These are phyloP conservation scores for Dictyostelium capitatum DNA, from an alignment of 78 protist genomes.

Conservation along the genomic window DNA sequence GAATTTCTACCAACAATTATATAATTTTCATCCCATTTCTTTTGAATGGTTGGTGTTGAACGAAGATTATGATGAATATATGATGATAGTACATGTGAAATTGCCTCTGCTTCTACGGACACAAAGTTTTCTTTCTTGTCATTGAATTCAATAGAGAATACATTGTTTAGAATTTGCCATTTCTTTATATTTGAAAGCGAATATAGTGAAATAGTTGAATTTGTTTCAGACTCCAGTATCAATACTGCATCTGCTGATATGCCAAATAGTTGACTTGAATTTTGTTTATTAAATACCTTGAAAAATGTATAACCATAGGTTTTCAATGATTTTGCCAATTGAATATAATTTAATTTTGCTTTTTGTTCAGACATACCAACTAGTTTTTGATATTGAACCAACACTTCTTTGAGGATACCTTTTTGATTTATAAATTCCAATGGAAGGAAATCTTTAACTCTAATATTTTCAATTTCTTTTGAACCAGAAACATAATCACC, in stretches of 20 bases:
- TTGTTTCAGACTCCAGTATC: slow-evolving; percentile 40
- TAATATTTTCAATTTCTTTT: slow-evolving; percentile 27
- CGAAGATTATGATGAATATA: slow-evolving; percentile 68
- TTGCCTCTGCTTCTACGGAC: slow-evolving; percentile 60
- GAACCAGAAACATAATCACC: slow-evolving; percentile 71
- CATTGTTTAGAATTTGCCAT: slow-evolving; percentile 66
- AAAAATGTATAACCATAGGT: slow-evolving; percentile 81
- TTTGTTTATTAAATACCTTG: slow-evolving; percentile 17
- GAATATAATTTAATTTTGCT: slow-evolving; percentile 73
- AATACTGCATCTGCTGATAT: slow-evolving; percentile 64
- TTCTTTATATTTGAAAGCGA: slow-evolving; percentile 46
- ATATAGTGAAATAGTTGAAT: slow-evolving; percentile 31
- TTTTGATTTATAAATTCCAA: slow-evolving; percentile 41
- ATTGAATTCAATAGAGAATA: slow-evolving; percentile 48
- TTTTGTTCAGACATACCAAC: slow-evolving; percentile 77
- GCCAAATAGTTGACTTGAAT: slow-evolving; percentile 43
- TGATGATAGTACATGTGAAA: slow-evolving; percentile 64
- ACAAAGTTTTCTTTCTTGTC: slow-evolving; percentile 27
- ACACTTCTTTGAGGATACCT: slow-evolving; percentile 32
- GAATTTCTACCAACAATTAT: slow-evolving; percentile 32
- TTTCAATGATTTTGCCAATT: slow-evolving; percentile 76
- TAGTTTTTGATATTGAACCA: slow-evolving; percentile 51
- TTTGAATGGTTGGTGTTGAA: slow-evolving; percentile 40
- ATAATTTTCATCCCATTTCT: slow-evolving; percentile 70
- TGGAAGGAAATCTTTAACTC: slow-evolving; percentile 62